These are phyloP conservation scores for Panellus pusillus DNA, from an alignment of 768 basidiomycete species.

Conservation along the genomic window DNA sequence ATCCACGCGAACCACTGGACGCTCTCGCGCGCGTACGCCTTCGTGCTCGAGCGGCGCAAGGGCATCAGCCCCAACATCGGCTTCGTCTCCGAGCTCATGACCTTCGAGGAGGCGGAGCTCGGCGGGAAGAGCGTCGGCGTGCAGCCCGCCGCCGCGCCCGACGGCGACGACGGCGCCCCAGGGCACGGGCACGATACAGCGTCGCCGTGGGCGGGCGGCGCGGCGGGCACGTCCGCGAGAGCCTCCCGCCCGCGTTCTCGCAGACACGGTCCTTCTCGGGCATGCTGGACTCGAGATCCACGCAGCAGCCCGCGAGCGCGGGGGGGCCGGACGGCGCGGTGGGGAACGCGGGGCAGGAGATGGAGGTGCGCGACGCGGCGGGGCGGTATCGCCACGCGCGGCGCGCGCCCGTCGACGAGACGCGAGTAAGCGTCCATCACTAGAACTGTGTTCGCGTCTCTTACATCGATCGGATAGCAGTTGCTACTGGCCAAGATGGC, in stretches of 20 bases:
- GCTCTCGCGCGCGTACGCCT: slow-evolving; percentile 85
- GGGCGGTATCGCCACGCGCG: slow-evolving; percentile 85
- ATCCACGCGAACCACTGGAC: slow-evolving; percentile 99
- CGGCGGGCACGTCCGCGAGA: slow-evolving; percentile 70
- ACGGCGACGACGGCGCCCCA: slow-evolving; percentile 22
- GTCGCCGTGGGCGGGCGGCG: slow-evolving; percentile 51
- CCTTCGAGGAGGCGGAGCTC: slow-evolving; percentile 89
- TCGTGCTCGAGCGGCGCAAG: slow-evolving; percentile 88
- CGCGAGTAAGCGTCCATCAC: slow-evolving; percentile 47
- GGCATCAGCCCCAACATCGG: slow-evolving; percentile 98
- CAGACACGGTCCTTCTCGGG: slow-evolving; percentile 24
- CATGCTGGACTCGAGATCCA: slow-evolving; percentile 14
- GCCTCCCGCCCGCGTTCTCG: slow-evolving; percentile 58
- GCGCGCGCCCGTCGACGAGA: slow-evolving; percentile 84
- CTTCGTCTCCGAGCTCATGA: slow-evolving; percentile 96
- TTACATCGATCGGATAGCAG: slow-evolving; percentile 41
- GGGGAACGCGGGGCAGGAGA: slow-evolving; percentile 74
- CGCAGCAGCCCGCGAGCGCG: slow-evolving; percentile 29
- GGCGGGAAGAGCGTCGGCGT: slow-evolving; percentile 76
- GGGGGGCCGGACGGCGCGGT: slow-evolving; percentile 41
- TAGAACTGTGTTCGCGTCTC: not conserved
- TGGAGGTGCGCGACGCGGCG: slow-evolving; percentile 85
- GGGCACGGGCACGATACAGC: slow-evolving; percentile 33
- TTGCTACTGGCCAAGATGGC: slow-evolving; percentile 64
- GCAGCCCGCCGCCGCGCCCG: slow-evolving; percentile 36